Evolutionary conservation across 179 eudicot genomes (phyloP).

Genomic region (Actinidia chinensis): DNA sequence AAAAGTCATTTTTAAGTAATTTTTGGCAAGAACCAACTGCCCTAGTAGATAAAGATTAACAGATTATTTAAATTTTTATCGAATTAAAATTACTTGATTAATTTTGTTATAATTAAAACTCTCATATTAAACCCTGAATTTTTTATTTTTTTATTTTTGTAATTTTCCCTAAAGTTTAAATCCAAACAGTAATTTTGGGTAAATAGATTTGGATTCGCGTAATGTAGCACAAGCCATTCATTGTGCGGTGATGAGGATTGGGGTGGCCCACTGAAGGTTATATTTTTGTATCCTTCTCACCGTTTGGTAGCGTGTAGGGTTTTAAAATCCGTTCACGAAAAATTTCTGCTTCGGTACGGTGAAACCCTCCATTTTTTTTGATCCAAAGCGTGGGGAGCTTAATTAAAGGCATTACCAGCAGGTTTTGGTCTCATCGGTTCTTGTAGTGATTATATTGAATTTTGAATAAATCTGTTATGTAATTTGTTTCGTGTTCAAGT

Average conservation of each 20-base stretch:
- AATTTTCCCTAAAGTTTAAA: no score
- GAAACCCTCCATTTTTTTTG: not conserved
- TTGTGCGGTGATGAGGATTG: slow-evolving; percentile 8
- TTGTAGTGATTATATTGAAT: not conserved
- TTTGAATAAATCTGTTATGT: not conserved
- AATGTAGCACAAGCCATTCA: slow-evolving; percentile 6
- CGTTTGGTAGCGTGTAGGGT: not conserved
- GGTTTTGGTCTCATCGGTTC: not conserved
- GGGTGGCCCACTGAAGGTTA: not conserved
- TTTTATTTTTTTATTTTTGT: no score
- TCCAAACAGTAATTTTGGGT: no score
- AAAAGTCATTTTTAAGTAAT: no score
- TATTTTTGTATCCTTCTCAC: not conserved
- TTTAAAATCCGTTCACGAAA: not conserved
- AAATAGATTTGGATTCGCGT: no score
- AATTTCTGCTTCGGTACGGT: not conserved
- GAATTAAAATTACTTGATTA: no score
- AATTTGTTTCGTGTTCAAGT: not conserved
- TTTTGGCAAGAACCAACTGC: no score
- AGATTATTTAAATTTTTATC: no score
- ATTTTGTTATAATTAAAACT: no score
- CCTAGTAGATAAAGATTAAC: no score
- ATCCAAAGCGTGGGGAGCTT: not conserved
- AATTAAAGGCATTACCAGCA: not conserved
- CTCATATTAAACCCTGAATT: no score